Evolutionary conservation across 1,284 basidiomycete species (phyloP), one percentile per base, ranked within the genome.

Genomic region (Somion occarium): DNA sequence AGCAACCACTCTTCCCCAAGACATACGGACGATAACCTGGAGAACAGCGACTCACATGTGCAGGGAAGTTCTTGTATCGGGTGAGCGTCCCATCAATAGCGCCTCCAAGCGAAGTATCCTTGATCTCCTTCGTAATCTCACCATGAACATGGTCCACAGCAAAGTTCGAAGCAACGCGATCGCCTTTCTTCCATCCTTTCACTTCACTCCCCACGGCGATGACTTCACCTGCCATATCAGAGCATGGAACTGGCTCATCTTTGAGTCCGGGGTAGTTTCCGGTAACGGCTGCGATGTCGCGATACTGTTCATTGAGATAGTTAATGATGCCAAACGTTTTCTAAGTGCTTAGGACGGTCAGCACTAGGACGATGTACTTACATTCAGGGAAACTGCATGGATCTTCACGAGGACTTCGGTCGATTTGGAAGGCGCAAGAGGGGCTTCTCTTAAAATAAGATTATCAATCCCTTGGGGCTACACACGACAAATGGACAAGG

Each of bases 221-320:
- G 45, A 86, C 69, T 58, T 83, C 78, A 7, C 84, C 83, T 12
- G 84, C 82, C 55, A 77, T 73, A 57, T 87, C 84, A 3, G 82
- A 85, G 60, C 73, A 69, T 0, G 82, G 81, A 13, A 82, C 70
- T 2, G 75, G 56, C 38, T 76, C 62, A 3, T 61, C 57, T 24
- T 64, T 65, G 2, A 57, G 57, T 23, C 59, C 49, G 5, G 67
- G 64, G 54, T 74, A 75, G 1, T 34, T 19, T 13, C 69, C 69
- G 3, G 50, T 62, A 4, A 72, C 65, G 25, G 79, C 62, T 7
- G 62, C 46, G 15, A 78, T 59, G 60, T 79, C 76, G 41, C 76
- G 69, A 53, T 65, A 75, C 70, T 77, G 49, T 3, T 9, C 25
- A 34, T 12, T 37, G 9, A 37, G 25, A 13, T 15, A n/a, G 24